These are phyloP conservation scores for Boletus vinaceobasis DNA, from an alignment of 768 basidiomycete species.

Conservation along the genomic window DNA sequence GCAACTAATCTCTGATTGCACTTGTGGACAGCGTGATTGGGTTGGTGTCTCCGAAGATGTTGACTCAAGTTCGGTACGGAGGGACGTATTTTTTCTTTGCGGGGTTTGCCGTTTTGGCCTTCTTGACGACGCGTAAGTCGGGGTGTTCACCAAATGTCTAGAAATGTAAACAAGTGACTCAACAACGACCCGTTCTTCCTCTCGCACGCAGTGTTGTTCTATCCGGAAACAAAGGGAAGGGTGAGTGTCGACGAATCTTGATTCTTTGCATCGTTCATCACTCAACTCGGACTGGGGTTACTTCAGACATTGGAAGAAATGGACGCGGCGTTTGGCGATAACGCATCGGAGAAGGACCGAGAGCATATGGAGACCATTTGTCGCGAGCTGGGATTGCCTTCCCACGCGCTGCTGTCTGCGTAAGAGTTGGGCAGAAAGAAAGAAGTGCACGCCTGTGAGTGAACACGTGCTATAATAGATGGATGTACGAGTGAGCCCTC, in stretches of 20 bases:
- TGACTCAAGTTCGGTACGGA: slow-evolving; percentile 18
- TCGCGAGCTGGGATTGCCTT: slow-evolving; percentile 28
- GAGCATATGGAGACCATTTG: slow-evolving; percentile 28
- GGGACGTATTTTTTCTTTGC: slow-evolving; percentile 30
- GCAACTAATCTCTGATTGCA: neutral
- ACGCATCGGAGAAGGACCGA: slow-evolving; percentile 24
- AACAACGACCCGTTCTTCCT: neutral
- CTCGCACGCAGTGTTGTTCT: slow-evolving; percentile 17
- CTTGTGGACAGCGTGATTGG: slow-evolving; percentile 24
- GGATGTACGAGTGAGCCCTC: neutral
- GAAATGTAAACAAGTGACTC: neutral
- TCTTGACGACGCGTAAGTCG: slow-evolving; percentile 28
- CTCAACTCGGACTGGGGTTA: neutral
- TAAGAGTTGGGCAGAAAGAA: neutral
- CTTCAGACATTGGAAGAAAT: slow-evolving; percentile 34
- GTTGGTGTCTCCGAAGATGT: slow-evolving; percentile 28
- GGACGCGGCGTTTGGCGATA: slow-evolving; percentile 32
- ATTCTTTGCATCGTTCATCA: neutral
- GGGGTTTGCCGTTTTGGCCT: slow-evolving; percentile 25
- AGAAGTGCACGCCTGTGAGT: too few relatives aligned
- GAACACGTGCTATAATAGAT: too few relatives aligned
- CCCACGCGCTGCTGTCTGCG: slow-evolving; percentile 19
- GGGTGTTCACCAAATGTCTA: neutral
- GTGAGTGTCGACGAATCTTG: slow-evolving; percentile 18
- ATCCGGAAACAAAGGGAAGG: slow-evolving; percentile 33